These are phyloP conservation scores for Funneliformis geosporum DNA, from an alignment of 192 early-diverging fungal species.

Conservation along the genomic window DNA sequence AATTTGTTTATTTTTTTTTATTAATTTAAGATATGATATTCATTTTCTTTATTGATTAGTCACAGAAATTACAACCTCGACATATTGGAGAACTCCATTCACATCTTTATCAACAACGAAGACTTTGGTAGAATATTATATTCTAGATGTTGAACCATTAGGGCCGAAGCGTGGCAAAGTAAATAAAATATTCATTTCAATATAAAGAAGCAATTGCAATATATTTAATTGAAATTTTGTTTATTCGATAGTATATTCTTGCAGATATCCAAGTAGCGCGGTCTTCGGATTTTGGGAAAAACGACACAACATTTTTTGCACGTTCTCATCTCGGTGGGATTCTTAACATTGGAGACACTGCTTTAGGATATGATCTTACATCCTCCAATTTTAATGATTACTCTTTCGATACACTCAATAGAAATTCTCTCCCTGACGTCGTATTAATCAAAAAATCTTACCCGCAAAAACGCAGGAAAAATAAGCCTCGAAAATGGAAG, in stretches of 20 bases:
- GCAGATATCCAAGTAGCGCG: constrained; percentile 88
- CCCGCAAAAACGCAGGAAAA: constrained; percentile 85
- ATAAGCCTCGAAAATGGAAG: constrained; percentile 87
- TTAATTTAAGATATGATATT: neutral
- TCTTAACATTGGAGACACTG: constrained; percentile 89
- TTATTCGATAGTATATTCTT: constrained; percentile 54
- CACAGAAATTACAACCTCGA: constrained; percentile 70
- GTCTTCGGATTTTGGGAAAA: constrained; percentile 74
- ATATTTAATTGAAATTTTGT: neutral
- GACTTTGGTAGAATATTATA: constrained; percentile 91
- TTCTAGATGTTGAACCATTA: constrained; percentile 88
- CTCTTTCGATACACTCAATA: constrained; percentile 72
- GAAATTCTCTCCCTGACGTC: constrained; percentile 78
- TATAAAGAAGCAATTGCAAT: neutral
- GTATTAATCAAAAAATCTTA: constrained; percentile 92
- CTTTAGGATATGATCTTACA: constrained; percentile 85
- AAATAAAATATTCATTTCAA: neutral
- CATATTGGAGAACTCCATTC: constrained; percentile 89
- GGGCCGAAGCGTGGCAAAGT: constrained; percentile 69
- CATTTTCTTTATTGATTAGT: constrained; percentile 36
- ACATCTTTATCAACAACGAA: constrained; percentile 71
- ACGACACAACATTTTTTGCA: constrained; percentile 84
- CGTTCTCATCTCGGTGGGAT: constrained; percentile 92
- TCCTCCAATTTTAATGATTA: constrained; percentile 92
- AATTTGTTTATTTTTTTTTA: neutral